A percentile compares a stretch with the other conserved stretches of the same genome.
Evolutionary conservation across 176 grass and related monocot genomes (phyloP).

Genomic region (Raddia distichophylla): DNA sequence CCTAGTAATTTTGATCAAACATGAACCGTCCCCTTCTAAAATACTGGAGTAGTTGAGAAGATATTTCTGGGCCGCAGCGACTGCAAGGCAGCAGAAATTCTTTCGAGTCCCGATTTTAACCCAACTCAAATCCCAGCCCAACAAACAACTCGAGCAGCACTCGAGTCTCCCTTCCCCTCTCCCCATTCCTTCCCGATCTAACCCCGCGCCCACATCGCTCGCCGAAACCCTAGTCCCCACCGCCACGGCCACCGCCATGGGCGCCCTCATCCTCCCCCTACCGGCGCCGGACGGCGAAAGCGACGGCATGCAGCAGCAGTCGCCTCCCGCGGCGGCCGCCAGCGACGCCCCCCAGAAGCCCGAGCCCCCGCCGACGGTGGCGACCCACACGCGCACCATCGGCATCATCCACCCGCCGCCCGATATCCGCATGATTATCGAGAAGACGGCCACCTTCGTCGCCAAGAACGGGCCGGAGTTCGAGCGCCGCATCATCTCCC

Average conservation of each 20-base stretch:
- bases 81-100: no score
- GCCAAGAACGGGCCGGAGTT: slow-evolving; percentile 91
- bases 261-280: slow-evolving; percentile 23
- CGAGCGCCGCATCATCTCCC: slow-evolving; percentile 68
- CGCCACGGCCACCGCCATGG: slow-evolving; percentile 32
- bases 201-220: neutral
- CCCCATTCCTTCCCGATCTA: slow-evolving; percentile 32
- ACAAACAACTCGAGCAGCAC: neutral
- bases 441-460: slow-evolving; percentile 91
- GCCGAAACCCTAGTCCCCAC: slow-evolving; percentile 45
- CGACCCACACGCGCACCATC: slow-evolving; percentile 74
- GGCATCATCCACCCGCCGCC: slow-evolving; percentile 96
- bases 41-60: no score
- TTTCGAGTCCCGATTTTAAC: no score
- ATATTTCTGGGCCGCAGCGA: no score
- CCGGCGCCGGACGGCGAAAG: slow-evolving; percentile 44
- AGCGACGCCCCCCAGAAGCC: neutral
- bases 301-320: neutral
- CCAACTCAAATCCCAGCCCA: no score
- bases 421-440: slow-evolving; percentile 78
- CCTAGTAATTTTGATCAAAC: no score
- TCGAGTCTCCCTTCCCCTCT: neutral
- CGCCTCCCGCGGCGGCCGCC: slow-evolving; percentile 11
- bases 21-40: no score
- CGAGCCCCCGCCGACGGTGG: slow-evolving; percentile 50